Percentiles rank a stretch among this genome's conserved stretches.
phyloP scores from a whole-genome alignment of 345 rosid genomes.

The Turritis glabra region DNA sequence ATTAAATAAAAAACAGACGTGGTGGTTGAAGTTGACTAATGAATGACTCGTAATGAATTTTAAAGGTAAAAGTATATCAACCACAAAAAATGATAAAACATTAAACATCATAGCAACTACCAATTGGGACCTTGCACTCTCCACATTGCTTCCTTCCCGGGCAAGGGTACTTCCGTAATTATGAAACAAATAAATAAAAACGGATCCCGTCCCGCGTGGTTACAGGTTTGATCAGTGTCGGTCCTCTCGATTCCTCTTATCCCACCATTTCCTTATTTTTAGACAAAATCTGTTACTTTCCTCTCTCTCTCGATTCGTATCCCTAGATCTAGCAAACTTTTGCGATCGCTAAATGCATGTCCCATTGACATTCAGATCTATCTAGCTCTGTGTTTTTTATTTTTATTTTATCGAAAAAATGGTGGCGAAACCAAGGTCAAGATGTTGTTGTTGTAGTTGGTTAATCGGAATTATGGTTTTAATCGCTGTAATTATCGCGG shows the following conservation, averaged over 20 bases:
- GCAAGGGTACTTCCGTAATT: slow-evolving; percentile 20
- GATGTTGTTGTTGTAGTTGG: slow-evolving; percentile 66
- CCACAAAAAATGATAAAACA: slow-evolving; percentile 6
- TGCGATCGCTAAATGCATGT: slow-evolving; percentile 7
- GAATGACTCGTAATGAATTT: slow-evolving; percentile 15
- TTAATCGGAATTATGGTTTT: slow-evolving; percentile 49
- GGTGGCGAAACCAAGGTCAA: slow-evolving; percentile 60
- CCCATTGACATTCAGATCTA: slow-evolving; percentile 4
- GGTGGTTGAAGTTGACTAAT: slow-evolving; percentile 10
- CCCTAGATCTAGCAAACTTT: slow-evolving; percentile 10
- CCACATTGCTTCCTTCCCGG: slow-evolving; percentile 17
- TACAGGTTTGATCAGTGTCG: slow-evolving; percentile 33
- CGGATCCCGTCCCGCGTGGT: slow-evolving; percentile 41
- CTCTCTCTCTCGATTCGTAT: neutral
- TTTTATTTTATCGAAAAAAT: slow-evolving; percentile 29
- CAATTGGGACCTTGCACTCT: slow-evolving; percentile 10
- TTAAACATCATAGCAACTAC: neutral
- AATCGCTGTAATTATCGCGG: slow-evolving; percentile 53
- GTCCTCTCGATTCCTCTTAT: neutral
- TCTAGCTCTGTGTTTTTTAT: neutral
- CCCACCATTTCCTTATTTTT: neutral
- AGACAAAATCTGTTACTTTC: slow-evolving; percentile 12
- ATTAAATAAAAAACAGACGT: neutral
- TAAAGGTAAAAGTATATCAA: slow-evolving; percentile 2
- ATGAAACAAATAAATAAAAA: neutral